phyloP scores from a whole-genome alignment of 208 protist species.

The Crithidia fasciculata region DNA sequence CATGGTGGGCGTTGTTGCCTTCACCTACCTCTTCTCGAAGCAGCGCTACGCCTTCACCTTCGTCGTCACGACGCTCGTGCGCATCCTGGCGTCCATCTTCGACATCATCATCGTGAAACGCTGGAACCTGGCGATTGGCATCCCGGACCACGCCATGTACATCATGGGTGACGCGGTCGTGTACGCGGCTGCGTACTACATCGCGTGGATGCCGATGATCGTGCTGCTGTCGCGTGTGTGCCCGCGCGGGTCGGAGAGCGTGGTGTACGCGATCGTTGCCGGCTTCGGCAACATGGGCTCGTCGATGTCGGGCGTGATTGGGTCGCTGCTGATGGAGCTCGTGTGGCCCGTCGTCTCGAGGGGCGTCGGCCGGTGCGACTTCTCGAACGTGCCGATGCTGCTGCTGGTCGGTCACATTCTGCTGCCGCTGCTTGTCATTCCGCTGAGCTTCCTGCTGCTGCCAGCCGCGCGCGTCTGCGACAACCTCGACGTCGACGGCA shows the following conservation, averaged over 20 bases:
- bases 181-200: constrained; percentile 50
- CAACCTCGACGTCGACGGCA: constrained; percentile 52
- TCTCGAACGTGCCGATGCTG: constrained; percentile 59
- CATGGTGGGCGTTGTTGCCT: constrained; percentile 55
- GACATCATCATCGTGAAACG: constrained; percentile 77
- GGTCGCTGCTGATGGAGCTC: constrained; percentile 57
- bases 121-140: constrained; percentile 59
- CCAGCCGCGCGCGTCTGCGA: constrained; percentile 59
- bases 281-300: constrained; percentile 79
- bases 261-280: constrained; percentile 84
- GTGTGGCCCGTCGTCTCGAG: constrained; percentile 47
- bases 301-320: constrained; percentile 45
- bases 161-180: constrained; percentile 71
- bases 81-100: constrained; percentile 56
- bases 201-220: constrained; percentile 77
- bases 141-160: constrained; percentile 67
- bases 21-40: constrained; percentile 63
- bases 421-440: constrained; percentile 55
- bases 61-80: constrained; percentile 57
- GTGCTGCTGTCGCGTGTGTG: constrained; percentile 85
- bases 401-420: constrained; percentile 68
- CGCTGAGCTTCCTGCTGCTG: constrained; percentile 65
- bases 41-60: constrained; percentile 65
- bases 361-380: constrained; percentile 51
- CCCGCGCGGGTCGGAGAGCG: constrained; percentile 73